Base-by-base conservation (phyloP, 2,329 filamentous ascomycete genomes). In the Colletotrichum sp. region DNA sequence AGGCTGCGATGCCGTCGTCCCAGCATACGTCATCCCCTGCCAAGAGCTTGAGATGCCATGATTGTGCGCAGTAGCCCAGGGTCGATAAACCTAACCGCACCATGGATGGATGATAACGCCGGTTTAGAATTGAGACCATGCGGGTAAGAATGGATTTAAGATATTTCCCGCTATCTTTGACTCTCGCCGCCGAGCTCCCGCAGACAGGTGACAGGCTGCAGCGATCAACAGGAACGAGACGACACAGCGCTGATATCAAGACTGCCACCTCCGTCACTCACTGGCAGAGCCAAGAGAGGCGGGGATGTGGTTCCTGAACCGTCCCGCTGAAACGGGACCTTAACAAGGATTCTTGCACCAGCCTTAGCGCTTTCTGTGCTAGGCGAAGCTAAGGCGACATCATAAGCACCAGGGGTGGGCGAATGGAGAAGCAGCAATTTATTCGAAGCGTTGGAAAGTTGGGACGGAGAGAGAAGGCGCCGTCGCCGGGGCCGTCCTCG, bases 391-490 rank as follows among this genome's bases (percentile, higher is more conserved):
- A 43, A 26, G 64, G 65, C 52, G 62, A 59, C 70, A 59, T 70
- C 48, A 28, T 56, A 26, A 66, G 36, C 18, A 58, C 48, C 30
- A 66, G 30, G 64, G 71, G 55, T 65, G 56, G 28, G 64, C 63
- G 59, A 48, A 71, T 73, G 55, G 62, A 73, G 73, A 73, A 58
- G 38, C 9, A 69, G 55, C 55, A 77, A 76, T 77, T 18, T 76
- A 77, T 65, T 65, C 65, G 75, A 77, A 66, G 75, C 75, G 59
- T 73, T 70, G 26, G 69, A 76, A 76, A 76, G 69, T 65, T 77
- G 65, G 69, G 73, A 77, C 43, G 69, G 63, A 62, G 61, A 36
- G 28, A n/a, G 38, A 74, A 13, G 34, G 38, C 55, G 26, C 18
- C 43, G 38, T 16, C 59, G 28, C 21, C 43, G 58, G 48, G 28